These are phyloP conservation scores for Triglochin maritima DNA, from an alignment of 106 monocot species.

Conservation along the genomic window DNA sequence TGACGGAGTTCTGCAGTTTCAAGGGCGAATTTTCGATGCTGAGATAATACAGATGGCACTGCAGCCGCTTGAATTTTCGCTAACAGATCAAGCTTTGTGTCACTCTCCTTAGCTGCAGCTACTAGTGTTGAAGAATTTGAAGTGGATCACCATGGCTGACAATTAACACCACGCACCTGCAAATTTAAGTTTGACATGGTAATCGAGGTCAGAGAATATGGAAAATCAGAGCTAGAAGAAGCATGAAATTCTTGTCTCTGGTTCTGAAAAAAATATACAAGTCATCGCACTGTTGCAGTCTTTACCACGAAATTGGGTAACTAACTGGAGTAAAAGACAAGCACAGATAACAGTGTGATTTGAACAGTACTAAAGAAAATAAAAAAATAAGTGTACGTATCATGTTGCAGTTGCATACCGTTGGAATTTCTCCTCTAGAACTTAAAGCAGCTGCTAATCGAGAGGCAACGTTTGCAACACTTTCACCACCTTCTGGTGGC, in stretches of 20 bases:
- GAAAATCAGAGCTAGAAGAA: neutral
- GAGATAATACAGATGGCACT: slow-evolving; percentile 44
- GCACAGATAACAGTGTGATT: no score
- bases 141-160: slow-evolving; percentile 96
- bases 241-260: neutral
- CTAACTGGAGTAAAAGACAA: no score
- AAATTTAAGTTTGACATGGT: neutral
- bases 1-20: neutral
- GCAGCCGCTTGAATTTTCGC: slow-evolving; percentile 34
- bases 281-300: no score
- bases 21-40: slow-evolving; percentile 48
- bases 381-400: no score
- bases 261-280: no score
- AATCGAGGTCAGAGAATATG: neutral
- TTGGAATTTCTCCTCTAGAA: slow-evolving; percentile 41
- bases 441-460: slow-evolving; percentile 44
- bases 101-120: slow-evolving; percentile 31
- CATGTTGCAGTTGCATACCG: slow-evolving; percentile 24
- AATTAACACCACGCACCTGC: slow-evolving; percentile 59
- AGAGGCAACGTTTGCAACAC: slow-evolving; percentile 79
- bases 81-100: slow-evolving; percentile 11
- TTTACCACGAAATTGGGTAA: no score
- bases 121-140: slow-evolving; percentile 76
- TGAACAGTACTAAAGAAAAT: no score
- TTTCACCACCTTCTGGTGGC: slow-evolving; percentile 80